phyloP scores from a whole-genome alignment of 306 rosid species.

The Mimosa pudica region DNA sequence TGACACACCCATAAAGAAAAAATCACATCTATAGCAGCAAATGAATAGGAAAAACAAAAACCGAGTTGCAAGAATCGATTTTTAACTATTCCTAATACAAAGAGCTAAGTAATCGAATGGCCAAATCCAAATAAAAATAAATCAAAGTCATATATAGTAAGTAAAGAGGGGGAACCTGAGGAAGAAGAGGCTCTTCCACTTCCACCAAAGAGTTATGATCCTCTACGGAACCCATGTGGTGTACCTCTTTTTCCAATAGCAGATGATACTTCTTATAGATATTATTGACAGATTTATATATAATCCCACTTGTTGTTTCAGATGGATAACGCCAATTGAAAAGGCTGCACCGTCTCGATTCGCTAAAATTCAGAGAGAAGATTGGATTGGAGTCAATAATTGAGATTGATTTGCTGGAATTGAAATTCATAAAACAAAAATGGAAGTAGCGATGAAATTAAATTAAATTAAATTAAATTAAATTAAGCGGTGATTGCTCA shows the following conservation, averaged over 20 bases:
- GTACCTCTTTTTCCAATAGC: not conserved
- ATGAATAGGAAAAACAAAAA: not conserved
- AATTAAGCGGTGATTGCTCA: not conserved
- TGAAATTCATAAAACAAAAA: not conserved
- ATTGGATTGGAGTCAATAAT: not conserved
- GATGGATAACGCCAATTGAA: not conserved
- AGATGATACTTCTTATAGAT: not conserved
- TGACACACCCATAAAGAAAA: not conserved
- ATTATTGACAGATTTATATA: not conserved
- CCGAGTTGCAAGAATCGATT: not conserved
- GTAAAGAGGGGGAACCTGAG: constrained; percentile 44
- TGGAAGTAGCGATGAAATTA: not conserved
- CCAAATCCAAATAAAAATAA: not conserved
- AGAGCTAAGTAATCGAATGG: not conserved
- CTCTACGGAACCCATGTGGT: constrained; percentile 47
- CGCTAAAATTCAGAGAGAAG: not conserved
- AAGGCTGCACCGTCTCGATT: not conserved
- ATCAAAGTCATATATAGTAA: not conserved
- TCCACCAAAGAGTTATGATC: constrained; percentile 41
- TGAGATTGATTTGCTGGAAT: not conserved
- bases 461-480: not conserved
- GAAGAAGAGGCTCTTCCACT: constrained; percentile 45
- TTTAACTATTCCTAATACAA: not conserved
- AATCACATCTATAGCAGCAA: not conserved
- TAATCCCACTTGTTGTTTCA: not conserved